A percentile compares a stretch with the other conserved stretches of the same genome.
Conservation (phyloP, 495 filamentous ascomycete species). For the Penicillium lividum region DNA sequence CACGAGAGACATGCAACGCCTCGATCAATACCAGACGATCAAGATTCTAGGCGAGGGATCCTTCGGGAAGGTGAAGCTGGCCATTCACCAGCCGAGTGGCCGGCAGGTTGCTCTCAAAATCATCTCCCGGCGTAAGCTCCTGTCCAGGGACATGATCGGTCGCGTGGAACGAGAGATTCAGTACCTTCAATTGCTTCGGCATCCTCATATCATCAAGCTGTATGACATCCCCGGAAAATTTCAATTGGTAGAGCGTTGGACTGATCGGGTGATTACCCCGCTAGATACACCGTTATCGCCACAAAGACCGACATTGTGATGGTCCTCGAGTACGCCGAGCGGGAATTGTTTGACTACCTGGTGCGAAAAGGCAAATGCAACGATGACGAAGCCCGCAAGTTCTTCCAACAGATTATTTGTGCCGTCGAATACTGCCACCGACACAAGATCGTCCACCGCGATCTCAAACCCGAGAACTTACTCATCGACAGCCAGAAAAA, state of each 20-base stretch:
- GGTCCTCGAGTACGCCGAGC: constrained; percentile 96
- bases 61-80: constrained; percentile 98
- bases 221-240: constrained; percentile 33
- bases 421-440: constrained; percentile 98
- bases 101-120: constrained; percentile 98
- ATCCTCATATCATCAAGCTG: constrained; percentile 99
- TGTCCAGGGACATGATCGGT: constrained; percentile 95
- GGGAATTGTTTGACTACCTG: constrained; percentile 96
- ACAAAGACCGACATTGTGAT: constrained; percentile 93
- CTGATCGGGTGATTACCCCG: constrained; percentile 18
- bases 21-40: constrained; percentile 87
- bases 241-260: constrained; percentile 4
- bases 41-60: constrained; percentile 93
- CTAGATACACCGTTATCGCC: constrained; percentile 92
- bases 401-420: constrained; percentile 99
- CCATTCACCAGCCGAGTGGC: constrained; percentile 82
- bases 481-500: constrained; percentile 91
- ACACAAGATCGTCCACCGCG: constrained; percentile 97
- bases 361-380: constrained; percentile 86
- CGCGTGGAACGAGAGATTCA: constrained; percentile 97
- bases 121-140: constrained; percentile 90
- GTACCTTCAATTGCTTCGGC: constrained; percentile 90
- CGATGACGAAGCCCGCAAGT: constrained; percentile 86
- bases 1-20: constrained; percentile 66
- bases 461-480: constrained; percentile 96